Evolutionary conservation across 2,329 filamentous ascomycete species (phyloP), one percentile per base, ranked within the genome.

Genomic region (Xylaria digitata): DNA sequence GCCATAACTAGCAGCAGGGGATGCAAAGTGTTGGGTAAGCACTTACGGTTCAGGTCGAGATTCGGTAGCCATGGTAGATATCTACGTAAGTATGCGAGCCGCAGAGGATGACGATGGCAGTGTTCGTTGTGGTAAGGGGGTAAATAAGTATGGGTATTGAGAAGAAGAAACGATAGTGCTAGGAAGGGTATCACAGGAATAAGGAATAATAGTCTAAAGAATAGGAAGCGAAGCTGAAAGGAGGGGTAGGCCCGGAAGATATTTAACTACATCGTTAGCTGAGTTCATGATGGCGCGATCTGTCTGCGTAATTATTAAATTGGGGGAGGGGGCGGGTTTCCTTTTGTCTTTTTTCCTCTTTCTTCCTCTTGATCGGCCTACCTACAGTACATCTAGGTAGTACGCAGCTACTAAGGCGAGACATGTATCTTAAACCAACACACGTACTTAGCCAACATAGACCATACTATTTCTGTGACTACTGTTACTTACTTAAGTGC

Each of bases 31-130:
- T n/a, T 11, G n/a, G 6, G 3, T 32, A 59, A 23, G 43, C 8
- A 76, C 75, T 77, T 63, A 77, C 75, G 76, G 75, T 7, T 66
- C 71, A 66, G 75, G 69, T 67, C 75, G 71, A 56, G 70, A 34
- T 26, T 74, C 74, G 37, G 55, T 15, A 61, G 75, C 71, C 76
- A 78, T 77, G 63, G 64, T 67, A 67, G 61, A 23, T 66, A 68
- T 21, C 17, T 69, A 23, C 50, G 43, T 61, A 30, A 34, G 43
- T 37, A 15, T 45, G 6, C 6, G 40, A 42, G 48, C 43, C 55
- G 37, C 59, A 11, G 49, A 61, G 26, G 48, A 40, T 40, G 26
- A n/a, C 58, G 42, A 26, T n/a, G n/a, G n/a, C 58, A 42, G 23
- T 40, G 19, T 21, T 11, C 7, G 30, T 15, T 15, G 17, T 15